A percentile compares a stretch with the other conserved stretches of the same genome.
phyloP scores from a whole-genome alignment of 257 asterid genomes.

The Gardenia jasminoides region DNA sequence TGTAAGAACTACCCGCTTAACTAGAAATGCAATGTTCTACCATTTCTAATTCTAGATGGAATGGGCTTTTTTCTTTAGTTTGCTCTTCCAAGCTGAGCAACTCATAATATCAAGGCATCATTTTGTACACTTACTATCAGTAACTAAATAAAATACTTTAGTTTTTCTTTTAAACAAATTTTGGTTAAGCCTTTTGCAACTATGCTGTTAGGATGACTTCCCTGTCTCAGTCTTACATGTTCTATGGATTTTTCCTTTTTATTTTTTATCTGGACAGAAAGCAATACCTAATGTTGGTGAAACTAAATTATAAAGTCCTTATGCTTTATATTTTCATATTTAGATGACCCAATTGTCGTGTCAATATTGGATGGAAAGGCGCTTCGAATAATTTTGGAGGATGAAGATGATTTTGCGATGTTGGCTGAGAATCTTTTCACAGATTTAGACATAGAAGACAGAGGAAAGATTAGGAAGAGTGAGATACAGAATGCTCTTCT shows the following conservation, averaged over 20 bases:
- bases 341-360: constrained; percentile 52
- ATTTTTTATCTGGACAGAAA: neutral
- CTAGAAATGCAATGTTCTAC: neutral
- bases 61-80: neutral
- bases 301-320: constrained; percentile 5
- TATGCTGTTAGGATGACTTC: neutral
- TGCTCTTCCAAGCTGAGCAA: neutral
- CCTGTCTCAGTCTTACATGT: neutral
- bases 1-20: neutral
- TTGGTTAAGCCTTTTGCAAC: neutral
- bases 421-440: constrained; percentile 64
- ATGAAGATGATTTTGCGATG: constrained; percentile 73
- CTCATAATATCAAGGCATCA: neutral
- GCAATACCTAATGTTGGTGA: neutral
- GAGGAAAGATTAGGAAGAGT: constrained; percentile 50
- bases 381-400: constrained; percentile 45
- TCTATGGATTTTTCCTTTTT: neutral
- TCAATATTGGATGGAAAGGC: constrained; percentile 50
- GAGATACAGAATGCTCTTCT: constrained; percentile 45
- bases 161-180: neutral
- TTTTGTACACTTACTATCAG: neutral
- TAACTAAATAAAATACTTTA: neutral
- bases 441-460: constrained; percentile 54
- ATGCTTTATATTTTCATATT: constrained; percentile 14
- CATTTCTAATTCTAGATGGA: neutral